Evolutionary conservation across 495 filamentous ascomycete species (phyloP), one percentile per base, ranked within the genome.

Genomic region (Tuber melanosporum): DNA sequence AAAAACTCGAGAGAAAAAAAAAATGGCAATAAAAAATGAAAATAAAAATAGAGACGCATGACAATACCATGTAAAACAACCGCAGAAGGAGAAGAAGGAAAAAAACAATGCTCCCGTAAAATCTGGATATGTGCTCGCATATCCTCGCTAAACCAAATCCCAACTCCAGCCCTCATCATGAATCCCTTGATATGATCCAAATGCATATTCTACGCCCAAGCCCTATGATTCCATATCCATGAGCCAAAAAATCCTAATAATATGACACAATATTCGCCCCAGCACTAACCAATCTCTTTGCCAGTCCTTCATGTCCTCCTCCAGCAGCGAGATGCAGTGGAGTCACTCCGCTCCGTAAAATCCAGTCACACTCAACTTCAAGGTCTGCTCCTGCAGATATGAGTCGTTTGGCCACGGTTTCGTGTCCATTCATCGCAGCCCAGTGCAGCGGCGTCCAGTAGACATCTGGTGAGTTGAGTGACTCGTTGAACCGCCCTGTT

Each of bases 351-450:
- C 42, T 43, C 57, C 57, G 57, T 8, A 66, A 7, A 66, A 66
- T 66, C 57, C 57, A 66, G 1, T 43, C 26, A 66, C 75, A 71
- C 20, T 39, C 45, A 12, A 41, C 44, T 20, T 73, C 19, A n/a
- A 81, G 71, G 43, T 73, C 52, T 47, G 80, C 80, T 3, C 75
- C 73, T 12, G 57, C 43, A 3, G 52, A 73, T 20, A 80, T 47
- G 10, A 80, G 43, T 9, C 75, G 39, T 22, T 62, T 74, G 17
- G 72, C 73, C 12, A 62, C 52, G 14, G 43, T 45, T 9, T 70
- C 71, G 12, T 77, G 75, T 2, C 73, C 72, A 36, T 76, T 66
- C 6, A 72, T 44, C 26, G 62, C 72, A 36, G 76, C 76, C 39
- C 74, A 46, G 47, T 52, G 52, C 20, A 79, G 45, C 1, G 77